These are phyloP conservation scores for Quercus ilex DNA, from an alignment of 306 rosid species.

Conservation along the genomic window DNA sequence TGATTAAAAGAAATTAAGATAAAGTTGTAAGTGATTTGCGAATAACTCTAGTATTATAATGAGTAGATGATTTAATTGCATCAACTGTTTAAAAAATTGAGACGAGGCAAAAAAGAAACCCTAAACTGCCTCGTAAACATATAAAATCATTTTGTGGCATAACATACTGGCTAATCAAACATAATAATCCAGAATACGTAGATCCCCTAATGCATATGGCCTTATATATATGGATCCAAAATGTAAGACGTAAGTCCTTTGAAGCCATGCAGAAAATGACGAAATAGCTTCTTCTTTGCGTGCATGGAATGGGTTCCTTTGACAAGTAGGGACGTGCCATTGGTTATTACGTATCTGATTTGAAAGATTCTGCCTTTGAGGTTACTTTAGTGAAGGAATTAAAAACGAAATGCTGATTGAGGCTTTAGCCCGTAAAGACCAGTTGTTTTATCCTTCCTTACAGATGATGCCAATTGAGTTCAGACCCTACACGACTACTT, in stretches of 20 bases:
- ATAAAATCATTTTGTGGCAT: too few relatives aligned
- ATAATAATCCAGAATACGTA: neutral
- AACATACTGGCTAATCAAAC: too few relatives aligned
- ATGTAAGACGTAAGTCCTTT: slow-evolving; percentile 34
- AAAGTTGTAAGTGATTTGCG: too few relatives aligned
- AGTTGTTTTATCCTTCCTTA: neutral
- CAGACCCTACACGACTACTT: too few relatives aligned
- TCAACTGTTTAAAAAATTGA: too few relatives aligned
- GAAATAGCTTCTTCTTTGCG: slow-evolving; percentile 45
- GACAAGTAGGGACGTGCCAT: slow-evolving; percentile 47
- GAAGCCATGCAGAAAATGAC: slow-evolving; percentile 68
- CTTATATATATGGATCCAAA: slow-evolving; percentile 42
- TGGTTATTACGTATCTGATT: slow-evolving; percentile 41
- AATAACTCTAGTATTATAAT: too few relatives aligned
- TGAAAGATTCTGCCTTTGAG: slow-evolving; percentile 18
- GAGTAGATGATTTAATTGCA: too few relatives aligned
- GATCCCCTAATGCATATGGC: slow-evolving; percentile 4
- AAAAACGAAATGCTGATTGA: slow-evolving; percentile 5
- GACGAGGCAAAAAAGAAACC: too few relatives aligned
- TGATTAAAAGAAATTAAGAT: too few relatives aligned
- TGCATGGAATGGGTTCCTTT: slow-evolving; percentile 66
- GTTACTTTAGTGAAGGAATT: neutral
- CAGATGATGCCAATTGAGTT: neutral
- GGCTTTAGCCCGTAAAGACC: slow-evolving; percentile 7
- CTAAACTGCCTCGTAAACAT: too few relatives aligned